These are phyloP conservation scores for Tothia fuscella DNA, from an alignment of 2,329 filamentous ascomycete species.

Conservation along the genomic window DNA sequence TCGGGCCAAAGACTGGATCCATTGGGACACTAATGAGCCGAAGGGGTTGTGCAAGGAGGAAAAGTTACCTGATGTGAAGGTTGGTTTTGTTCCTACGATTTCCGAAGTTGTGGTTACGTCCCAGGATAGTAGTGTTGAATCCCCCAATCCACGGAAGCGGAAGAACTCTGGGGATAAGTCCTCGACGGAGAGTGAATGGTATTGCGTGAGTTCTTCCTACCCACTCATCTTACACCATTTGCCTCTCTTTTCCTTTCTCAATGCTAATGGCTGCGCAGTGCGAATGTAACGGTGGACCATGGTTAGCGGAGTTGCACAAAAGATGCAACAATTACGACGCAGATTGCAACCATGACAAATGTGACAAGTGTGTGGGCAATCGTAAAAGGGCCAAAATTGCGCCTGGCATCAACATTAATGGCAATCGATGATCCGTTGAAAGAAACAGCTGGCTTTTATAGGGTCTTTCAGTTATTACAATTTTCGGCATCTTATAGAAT, in stretches of 20 bases:
- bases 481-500: no score
- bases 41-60: neutral
- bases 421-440: no score
- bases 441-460: no score
- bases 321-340: neutral
- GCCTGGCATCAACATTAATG: no score
- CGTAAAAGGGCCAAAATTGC: no score
- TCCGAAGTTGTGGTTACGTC: no score
- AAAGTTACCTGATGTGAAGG: neutral
- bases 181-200: neutral
- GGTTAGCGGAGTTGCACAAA: neutral
- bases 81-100: no score
- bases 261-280: neutral
- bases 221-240: neutral
- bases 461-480: no score
- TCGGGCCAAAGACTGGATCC: constrained; percentile 1
- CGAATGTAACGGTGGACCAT: neutral
- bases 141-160: neutral
- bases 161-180: neutral
- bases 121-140: no score
- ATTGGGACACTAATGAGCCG: neutral
- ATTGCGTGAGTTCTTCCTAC: neutral
- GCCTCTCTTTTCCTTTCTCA: neutral
- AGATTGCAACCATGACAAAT: neutral
- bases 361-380: neutral